A percentile compares a stretch with the other conserved stretches of the same genome.
Conservation (phyloP, 352 stramenopile genomes). For the Pythium coloratum region DNA sequence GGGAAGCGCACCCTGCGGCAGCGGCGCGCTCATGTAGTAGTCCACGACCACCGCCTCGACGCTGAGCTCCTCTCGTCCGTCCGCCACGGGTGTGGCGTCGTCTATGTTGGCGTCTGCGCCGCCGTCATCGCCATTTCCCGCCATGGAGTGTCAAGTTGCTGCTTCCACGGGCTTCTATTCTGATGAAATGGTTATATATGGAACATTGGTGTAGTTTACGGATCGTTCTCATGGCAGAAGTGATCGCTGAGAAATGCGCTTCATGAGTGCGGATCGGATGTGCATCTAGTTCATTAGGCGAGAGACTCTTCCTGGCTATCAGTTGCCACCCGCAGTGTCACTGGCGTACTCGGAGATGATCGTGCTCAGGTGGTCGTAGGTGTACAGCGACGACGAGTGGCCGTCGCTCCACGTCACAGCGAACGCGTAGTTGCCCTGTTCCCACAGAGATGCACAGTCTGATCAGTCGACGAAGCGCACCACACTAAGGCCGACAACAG, state of each 20-base stretch:
- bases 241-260: too few relatives aligned
- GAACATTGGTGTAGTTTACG: too few relatives aligned
- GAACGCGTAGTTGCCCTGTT: constrained; percentile 97
- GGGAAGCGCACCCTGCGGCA: constrained; percentile 47
- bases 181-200: too few relatives aligned
- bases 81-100: background rate
- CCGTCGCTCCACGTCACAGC: constrained; percentile 97
- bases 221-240: too few relatives aligned
- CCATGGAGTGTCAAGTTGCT: constrained; percentile 8
- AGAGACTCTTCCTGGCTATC: background rate
- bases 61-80: constrained; percentile 45
- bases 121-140: constrained; percentile 8
- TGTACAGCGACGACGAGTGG: constrained; percentile 96
- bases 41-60: constrained; percentile 82
- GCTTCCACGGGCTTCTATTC: constrained; percentile 10
- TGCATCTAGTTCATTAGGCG: too few relatives aligned
- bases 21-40: constrained; percentile 73
- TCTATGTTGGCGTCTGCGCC: background rate
- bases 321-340: background rate
- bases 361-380: constrained; percentile 86
- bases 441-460: constrained; percentile 18
- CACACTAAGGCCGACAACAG: background rate
- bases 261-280: too few relatives aligned
- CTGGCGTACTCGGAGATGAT: constrained; percentile 47
- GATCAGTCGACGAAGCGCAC: background rate